Conservation (phyloP, 257 asterid genomes). For the Asclepias syriaca region DNA sequence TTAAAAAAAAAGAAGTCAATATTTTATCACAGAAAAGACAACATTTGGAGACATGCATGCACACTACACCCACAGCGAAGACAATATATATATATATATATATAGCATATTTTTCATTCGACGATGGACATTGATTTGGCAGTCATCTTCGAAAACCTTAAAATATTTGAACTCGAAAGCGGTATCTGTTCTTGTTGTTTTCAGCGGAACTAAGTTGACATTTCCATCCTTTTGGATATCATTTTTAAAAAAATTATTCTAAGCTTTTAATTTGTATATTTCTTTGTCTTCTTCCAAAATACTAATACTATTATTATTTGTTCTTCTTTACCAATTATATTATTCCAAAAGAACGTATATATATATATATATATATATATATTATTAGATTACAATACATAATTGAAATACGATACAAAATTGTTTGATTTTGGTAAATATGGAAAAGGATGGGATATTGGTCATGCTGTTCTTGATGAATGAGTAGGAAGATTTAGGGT, state of each 20-base stretch:
- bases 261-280: background rate
- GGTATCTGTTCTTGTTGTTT: background rate
- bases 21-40: too few relatives aligned
- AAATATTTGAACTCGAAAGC: background rate
- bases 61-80: too few relatives aligned
- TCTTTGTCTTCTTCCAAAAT: background rate
- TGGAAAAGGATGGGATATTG: too few relatives aligned
- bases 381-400: too few relatives aligned
- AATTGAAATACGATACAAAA: too few relatives aligned
- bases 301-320: background rate
- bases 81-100: too few relatives aligned
- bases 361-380: too few relatives aligned
- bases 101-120: background rate
- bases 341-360: background rate
- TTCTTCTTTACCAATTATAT: background rate
- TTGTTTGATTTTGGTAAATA: too few relatives aligned
- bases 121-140: slow-evolving; percentile 2
- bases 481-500: slow-evolving; percentile 11
- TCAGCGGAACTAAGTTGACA: background rate
- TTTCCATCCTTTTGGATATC: background rate
- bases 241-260: background rate
- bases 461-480: background rate
- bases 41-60: too few relatives aligned
- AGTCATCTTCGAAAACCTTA: background rate
- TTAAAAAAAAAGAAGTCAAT: too few relatives aligned